These are phyloP conservation scores for Moelleriella libera DNA, from an alignment of 2,329 filamentous ascomycete species.

Conservation along the genomic window DNA sequence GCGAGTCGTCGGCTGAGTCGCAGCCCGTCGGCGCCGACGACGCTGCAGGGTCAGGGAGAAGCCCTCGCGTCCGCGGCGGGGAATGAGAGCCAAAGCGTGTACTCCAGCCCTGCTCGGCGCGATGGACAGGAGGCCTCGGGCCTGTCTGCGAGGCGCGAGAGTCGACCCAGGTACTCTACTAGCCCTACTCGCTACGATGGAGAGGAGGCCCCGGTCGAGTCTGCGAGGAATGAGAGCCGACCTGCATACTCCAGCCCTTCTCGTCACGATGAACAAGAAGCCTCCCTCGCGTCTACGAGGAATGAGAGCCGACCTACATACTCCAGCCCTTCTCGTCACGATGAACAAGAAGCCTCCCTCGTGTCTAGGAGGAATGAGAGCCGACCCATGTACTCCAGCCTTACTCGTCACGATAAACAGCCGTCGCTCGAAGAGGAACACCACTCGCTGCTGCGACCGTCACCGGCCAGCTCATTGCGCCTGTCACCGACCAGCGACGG, in stretches of 20 bases:
- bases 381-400: constrained; percentile 18
- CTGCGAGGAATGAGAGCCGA: too few species aligned
- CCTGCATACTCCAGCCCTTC: too few species aligned
- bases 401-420: constrained; percentile 13
- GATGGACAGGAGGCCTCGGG: too few species aligned
- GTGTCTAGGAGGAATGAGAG: not conserved
- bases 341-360: constrained; percentile 7
- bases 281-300: not conserved
- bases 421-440: constrained; percentile 3
- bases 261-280: not conserved
- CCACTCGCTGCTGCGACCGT: constrained; percentile 10
- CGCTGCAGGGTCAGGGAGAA: constrained; percentile 2
- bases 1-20: constrained; percentile 11
- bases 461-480: constrained; percentile 18
- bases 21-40: constrained; percentile 14
- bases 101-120: too few species aligned
- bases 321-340: constrained; percentile 11
- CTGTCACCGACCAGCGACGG: constrained; percentile 18
- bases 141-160: too few species aligned
- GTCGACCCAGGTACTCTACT: too few species aligned
- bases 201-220: too few species aligned
- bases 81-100: not conserved
- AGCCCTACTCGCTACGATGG: too few species aligned
- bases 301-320: not conserved
- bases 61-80: constrained; percentile 3